Conservation (phyloP, 2,329 filamentous ascomycete genomes). For the Aspergillus amoenus region DNA sequence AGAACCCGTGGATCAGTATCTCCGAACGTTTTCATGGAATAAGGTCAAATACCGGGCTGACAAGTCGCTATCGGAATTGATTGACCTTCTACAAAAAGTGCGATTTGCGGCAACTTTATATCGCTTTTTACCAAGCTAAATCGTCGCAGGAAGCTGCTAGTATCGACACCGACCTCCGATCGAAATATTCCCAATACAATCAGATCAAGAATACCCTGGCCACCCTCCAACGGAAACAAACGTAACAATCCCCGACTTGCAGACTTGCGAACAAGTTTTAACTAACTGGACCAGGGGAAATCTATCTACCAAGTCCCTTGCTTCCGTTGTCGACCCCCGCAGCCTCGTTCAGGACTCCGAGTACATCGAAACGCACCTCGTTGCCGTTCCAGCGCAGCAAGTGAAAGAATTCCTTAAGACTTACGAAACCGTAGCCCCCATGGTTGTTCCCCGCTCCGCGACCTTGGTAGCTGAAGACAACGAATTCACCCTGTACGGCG, state of each 20-base stretch:
- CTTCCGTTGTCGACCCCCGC: slow-evolving; percentile 79
- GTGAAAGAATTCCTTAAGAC: slow-evolving; percentile 85
- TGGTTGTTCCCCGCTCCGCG: slow-evolving; percentile 91
- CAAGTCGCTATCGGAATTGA: slow-evolving; percentile 81
- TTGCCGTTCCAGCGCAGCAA: slow-evolving; percentile 77
- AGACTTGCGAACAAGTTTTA: neutral
- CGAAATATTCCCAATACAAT: slow-evolving; percentile 94
- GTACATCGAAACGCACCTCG: slow-evolving; percentile 92
- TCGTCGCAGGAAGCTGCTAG: slow-evolving; percentile 73
- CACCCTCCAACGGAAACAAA: slow-evolving; percentile 80
- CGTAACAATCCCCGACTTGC: slow-evolving; percentile 51
- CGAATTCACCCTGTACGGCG: slow-evolving; percentile 84
- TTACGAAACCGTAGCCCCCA: slow-evolving; percentile 84
- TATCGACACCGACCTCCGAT: slow-evolving; percentile 93
- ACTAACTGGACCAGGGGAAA: slow-evolving; percentile 65
- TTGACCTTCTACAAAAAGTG: slow-evolving; percentile 86
- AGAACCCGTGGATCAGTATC: slow-evolving; percentile 96
- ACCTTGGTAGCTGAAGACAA: slow-evolving; percentile 78
- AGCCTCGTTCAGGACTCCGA: slow-evolving; percentile 86
- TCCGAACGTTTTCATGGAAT: slow-evolving; percentile 90
- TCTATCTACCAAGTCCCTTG: slow-evolving; percentile 87
- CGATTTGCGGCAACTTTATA: neutral
- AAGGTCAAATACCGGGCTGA: slow-evolving; percentile 96
- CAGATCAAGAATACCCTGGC: slow-evolving; percentile 81
- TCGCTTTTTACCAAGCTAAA: neutral